Percentiles rank a stretch among this genome's conserved stretches.
These are phyloP conservation scores for Leccinum imitatum DNA, from an alignment of 768 basidiomycete genomes.

Conservation along the genomic window DNA sequence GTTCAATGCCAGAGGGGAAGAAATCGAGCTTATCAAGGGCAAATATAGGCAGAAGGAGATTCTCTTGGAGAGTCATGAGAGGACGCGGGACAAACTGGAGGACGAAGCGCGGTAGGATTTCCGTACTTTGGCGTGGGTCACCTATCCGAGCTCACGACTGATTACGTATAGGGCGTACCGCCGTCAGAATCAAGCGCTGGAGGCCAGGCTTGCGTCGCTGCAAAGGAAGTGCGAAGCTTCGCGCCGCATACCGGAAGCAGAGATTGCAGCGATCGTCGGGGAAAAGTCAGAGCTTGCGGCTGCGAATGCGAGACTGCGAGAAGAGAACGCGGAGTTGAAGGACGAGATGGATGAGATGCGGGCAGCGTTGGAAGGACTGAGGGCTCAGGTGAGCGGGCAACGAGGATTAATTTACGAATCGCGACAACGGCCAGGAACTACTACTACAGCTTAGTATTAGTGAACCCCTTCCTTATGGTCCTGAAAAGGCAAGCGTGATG, in stretches of 20 bases:
- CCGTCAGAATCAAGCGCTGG: slow-evolving; percentile 60
- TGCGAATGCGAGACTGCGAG: slow-evolving; percentile 52
- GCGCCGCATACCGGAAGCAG: slow-evolving; percentile 36
- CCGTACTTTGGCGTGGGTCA: neutral
- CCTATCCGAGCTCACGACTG: slow-evolving; percentile 1
- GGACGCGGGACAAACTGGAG: slow-evolving; percentile 53
- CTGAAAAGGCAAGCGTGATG: slow-evolving; percentile 29
- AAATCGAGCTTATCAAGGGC: slow-evolving; percentile 54
- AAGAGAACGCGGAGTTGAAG: slow-evolving; percentile 54
- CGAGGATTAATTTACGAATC: slow-evolving; percentile 47
- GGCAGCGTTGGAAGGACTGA: slow-evolving; percentile 69
- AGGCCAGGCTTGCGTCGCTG: slow-evolving; percentile 51
- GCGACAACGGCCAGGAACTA: slow-evolving; percentile 38
- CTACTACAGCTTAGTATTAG: neutral
- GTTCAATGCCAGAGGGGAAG: slow-evolving; percentile 62
- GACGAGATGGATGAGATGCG: slow-evolving; percentile 66
- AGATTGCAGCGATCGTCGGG: slow-evolving; percentile 44
- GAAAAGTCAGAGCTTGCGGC: slow-evolving; percentile 48
- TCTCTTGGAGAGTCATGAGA: slow-evolving; percentile 57
- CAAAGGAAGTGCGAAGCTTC: slow-evolving; percentile 43
- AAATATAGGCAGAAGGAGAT: slow-evolving; percentile 67
- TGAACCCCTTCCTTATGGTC: neutral
- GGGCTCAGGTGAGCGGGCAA: slow-evolving; percentile 51
- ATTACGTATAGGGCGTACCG: slow-evolving; percentile 50
- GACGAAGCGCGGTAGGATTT: slow-evolving; percentile 54